These are phyloP conservation scores for Sanghuangporus weigelae DNA, from an alignment of 1,284 basidiomycete genomes.

Conservation along the genomic window DNA sequence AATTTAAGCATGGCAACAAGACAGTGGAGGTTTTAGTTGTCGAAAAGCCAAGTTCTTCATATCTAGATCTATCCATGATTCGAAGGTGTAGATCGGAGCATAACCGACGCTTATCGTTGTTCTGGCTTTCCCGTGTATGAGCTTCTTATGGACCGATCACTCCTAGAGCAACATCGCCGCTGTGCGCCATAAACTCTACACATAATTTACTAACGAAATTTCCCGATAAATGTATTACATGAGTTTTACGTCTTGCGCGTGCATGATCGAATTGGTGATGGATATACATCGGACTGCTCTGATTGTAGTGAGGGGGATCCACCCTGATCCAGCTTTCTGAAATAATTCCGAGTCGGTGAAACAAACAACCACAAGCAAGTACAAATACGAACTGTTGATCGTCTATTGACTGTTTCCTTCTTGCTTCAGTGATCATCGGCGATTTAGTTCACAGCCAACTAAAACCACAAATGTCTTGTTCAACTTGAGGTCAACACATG, in stretches of 20 bases:
- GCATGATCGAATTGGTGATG: too few relatives aligned
- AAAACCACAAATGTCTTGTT: neutral
- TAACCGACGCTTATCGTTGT: neutral
- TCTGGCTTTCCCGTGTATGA: neutral
- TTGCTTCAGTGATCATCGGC: neutral
- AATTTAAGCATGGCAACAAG: neutral
- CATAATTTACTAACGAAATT: neutral
- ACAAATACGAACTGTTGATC: neutral
- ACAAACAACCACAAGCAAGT: neutral
- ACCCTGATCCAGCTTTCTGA: too few relatives aligned
- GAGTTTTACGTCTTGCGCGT: neutral
- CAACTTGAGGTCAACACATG: neutral
- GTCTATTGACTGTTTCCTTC: neutral
- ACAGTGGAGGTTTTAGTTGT: neutral
- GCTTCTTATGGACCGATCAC: neutral
- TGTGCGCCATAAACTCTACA: neutral
- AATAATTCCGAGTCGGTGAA: neutral
- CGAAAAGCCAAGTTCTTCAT: neutral
- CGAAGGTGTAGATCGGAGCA: neutral
- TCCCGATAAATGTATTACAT: neutral
- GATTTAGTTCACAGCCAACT: neutral
- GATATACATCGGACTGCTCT: too few relatives aligned
- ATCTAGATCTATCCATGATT: neutral
- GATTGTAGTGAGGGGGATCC: too few relatives aligned
- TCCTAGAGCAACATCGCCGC: neutral